Evolutionary conservation across 2,329 filamentous ascomycete genomes (phyloP).

Genomic region (Cryphonectria japonica): DNA sequence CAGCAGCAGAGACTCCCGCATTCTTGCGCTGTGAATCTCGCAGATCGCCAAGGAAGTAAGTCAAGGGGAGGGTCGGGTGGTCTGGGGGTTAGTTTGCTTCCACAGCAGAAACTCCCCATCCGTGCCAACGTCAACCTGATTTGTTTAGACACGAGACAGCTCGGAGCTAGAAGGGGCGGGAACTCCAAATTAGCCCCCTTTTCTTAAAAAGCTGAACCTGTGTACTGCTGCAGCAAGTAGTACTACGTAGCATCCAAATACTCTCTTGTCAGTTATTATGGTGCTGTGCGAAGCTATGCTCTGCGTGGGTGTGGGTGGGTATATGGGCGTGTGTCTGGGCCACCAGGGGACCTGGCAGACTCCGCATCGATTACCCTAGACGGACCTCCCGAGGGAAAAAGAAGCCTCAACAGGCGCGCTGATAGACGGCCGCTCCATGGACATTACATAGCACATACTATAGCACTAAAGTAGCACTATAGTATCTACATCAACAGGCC

Average conservation of each 20-base stretch:
- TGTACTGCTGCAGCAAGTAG: neutral
- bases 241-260: neutral
- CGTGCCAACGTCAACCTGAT: neutral
- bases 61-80: no score
- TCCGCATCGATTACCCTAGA: slow-evolving; percentile 21
- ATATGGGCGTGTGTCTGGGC: neutral
- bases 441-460: neutral
- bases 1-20: neutral
- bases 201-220: neutral
- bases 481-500: neutral
- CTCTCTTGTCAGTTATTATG: neutral
- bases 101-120: no score
- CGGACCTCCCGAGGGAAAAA: neutral
- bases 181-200: slow-evolving; percentile 9
- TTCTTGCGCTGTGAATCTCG: slow-evolving; percentile 6
- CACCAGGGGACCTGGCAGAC: slow-evolving; percentile 4
- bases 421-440: neutral
- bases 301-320: neutral
- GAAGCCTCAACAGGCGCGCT: neutral
- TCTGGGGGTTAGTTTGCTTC: neutral
- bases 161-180: neutral
- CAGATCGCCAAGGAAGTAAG: slow-evolving; percentile 8
- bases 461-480: neutral
- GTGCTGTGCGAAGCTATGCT: neutral
- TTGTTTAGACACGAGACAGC: slow-evolving; percentile 1